Evolutionary conservation across 2,329 filamentous ascomycete species (phyloP).

Genomic region (Xylariales sp.): DNA sequence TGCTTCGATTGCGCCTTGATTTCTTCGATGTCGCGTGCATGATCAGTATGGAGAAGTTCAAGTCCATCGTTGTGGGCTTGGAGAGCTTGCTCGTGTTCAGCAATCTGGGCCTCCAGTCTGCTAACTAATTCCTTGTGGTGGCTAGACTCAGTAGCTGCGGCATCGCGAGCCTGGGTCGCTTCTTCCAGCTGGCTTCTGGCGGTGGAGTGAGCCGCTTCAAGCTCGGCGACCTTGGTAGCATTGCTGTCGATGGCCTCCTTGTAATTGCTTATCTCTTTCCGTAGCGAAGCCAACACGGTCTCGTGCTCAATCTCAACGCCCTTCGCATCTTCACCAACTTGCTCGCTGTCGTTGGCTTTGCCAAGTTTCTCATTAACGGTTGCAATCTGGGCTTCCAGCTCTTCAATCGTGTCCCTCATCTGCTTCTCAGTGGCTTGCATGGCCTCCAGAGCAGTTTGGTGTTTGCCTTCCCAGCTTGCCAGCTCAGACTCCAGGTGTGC

Average conservation of each 20-base stretch:
- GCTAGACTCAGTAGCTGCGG: slow-evolving; percentile 39
- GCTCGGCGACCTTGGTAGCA: slow-evolving; percentile 62
- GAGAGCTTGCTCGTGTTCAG: slow-evolving; percentile 54
- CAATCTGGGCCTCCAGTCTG: slow-evolving; percentile 55
- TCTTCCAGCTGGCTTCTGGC: slow-evolving; percentile 66
- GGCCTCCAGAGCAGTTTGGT: slow-evolving; percentile 63
- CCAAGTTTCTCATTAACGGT: slow-evolving; percentile 49
- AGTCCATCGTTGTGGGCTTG: slow-evolving; percentile 50
- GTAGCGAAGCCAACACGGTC: slow-evolving; percentile 56
- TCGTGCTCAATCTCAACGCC: slow-evolving; percentile 53
- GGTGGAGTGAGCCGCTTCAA: slow-evolving; percentile 68
- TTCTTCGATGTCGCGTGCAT: slow-evolving; percentile 45
- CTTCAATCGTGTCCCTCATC: slow-evolving; percentile 66
- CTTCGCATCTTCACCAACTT: slow-evolving; percentile 37
- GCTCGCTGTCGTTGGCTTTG: slow-evolving; percentile 35
- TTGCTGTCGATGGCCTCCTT: slow-evolving; percentile 69
- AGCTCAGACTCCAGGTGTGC: slow-evolving; percentile 67
- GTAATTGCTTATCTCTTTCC: slow-evolving; percentile 76
- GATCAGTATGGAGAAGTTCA: slow-evolving; percentile 42
- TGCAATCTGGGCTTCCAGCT: slow-evolving; percentile 61
- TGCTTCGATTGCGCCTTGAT: slow-evolving; percentile 45
- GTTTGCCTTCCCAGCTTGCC: slow-evolving; percentile 69
- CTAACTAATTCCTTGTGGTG: slow-evolving; percentile 43
- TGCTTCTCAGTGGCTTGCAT: slow-evolving; percentile 70
- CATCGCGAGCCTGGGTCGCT: slow-evolving; percentile 55